A percentile compares a stretch with the other conserved stretches of the same genome.
Conservation (phyloP, 345 rosid genomes). For the Arabidopsis arenosa region DNA sequence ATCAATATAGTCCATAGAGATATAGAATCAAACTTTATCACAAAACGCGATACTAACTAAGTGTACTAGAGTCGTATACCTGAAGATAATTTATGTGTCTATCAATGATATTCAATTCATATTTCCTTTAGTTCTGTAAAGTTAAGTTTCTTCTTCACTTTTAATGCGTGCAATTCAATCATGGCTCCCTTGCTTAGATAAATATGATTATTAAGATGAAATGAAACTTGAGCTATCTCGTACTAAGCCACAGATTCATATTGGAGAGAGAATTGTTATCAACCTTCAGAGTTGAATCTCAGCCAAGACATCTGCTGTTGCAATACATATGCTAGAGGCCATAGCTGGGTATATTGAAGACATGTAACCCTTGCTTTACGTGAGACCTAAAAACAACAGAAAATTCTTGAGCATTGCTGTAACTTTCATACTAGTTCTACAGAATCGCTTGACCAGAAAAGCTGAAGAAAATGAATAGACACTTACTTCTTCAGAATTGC, state of each 20-base stretch:
- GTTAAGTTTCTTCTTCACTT: constrained; percentile 14
- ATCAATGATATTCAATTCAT: background rate
- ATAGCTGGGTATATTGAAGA: constrained; percentile 67
- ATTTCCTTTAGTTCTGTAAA: background rate
- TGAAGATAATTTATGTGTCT: constrained; percentile 8
- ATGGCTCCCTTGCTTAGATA: constrained; percentile 9
- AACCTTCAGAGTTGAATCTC: constrained; percentile 81
- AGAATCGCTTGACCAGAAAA: constrained; percentile 19
- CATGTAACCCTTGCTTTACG: constrained; percentile 68
- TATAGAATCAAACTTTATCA: constrained; percentile 15
- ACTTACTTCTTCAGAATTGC: constrained; percentile 79
- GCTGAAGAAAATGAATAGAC: constrained; percentile 24
- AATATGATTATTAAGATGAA: constrained; percentile 11
- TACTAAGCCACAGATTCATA: constrained; percentile 18
- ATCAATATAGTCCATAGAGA: constrained; percentile 10
- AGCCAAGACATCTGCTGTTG: constrained; percentile 61
- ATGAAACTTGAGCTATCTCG: constrained; percentile 19
- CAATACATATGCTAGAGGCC: constrained; percentile 62
- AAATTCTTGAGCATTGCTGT: constrained; percentile 61
- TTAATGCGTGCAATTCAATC: constrained; percentile 17
- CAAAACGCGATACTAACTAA: constrained; percentile 1
- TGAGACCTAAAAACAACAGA: constrained; percentile 60
- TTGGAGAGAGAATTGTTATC: constrained; percentile 11
- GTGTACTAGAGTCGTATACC: constrained; percentile 7
- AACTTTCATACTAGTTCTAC: constrained; percentile 51